Conservation (phyloP, 352 stramenopile genomes). For the Phytophthora hybrid region DNA sequence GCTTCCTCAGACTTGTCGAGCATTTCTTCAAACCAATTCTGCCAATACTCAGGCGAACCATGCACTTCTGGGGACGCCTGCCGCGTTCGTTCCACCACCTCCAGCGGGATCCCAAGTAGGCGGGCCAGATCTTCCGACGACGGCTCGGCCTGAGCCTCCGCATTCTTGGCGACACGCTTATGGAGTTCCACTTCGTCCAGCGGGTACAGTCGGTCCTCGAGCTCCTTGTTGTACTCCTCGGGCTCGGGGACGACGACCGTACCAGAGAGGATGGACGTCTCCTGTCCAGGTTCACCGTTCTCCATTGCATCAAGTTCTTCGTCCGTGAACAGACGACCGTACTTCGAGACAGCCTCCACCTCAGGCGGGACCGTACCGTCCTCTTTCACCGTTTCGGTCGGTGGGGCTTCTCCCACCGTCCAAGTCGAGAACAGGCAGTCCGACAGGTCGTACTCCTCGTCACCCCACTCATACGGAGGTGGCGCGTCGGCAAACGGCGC, state of each 20-base stretch:
- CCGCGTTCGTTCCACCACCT: neutral
- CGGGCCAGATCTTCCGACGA: neutral
- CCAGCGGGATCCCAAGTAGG: neutral
- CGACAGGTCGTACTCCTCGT: neutral
- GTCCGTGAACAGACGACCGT: neutral
- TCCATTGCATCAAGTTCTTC: neutral
- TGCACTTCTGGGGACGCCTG: neutral
- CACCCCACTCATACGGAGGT: neutral
- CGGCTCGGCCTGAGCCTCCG: neutral
- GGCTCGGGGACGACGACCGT: neutral
- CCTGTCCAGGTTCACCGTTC: neutral
- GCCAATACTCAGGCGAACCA: conserved; percentile 14
- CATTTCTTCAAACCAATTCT: neutral
- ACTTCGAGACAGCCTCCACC: neutral
- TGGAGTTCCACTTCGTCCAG: no score
- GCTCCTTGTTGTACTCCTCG: conserved; percentile 7
- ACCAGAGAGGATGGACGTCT: neutral
- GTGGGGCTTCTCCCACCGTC: neutral
- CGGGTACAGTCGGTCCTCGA: neutral
- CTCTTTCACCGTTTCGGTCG: neutral
- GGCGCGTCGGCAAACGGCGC: neutral
- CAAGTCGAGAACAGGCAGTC: neutral
- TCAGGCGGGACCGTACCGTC: neutral
- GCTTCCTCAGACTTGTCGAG: neutral
- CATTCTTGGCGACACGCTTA: no score